phyloP scores from a whole-genome alignment of 2,329 filamentous ascomycete genomes.

The Trichoderma atrobrunneum region DNA sequence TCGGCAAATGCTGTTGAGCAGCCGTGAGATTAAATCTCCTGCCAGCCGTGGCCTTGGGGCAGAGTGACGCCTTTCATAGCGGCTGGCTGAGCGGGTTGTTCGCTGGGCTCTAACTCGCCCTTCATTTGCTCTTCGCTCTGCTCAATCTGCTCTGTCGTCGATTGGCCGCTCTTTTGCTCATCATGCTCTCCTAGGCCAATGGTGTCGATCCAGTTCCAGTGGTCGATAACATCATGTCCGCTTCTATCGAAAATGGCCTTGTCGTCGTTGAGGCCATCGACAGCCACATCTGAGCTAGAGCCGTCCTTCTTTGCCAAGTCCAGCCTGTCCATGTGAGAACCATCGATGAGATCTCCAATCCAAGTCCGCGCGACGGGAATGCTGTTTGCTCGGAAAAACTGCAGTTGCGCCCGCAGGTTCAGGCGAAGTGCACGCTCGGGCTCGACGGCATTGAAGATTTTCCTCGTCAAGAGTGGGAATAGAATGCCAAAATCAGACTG shows the following conservation, averaged over 20 bases:
- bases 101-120: constrained; percentile 36
- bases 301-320: constrained; percentile 25
- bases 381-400: constrained; percentile 51
- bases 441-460: constrained; percentile 55
- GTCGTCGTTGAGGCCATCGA: constrained; percentile 46
- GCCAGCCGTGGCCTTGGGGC: constrained; percentile 48
- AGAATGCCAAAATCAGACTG: constrained; percentile 82
- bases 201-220: constrained; percentile 54
- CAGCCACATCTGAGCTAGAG: constrained; percentile 13
- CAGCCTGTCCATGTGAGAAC: constrained; percentile 38
- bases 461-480: constrained; percentile 68
- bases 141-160: constrained; percentile 33
- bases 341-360: constrained; percentile 50
- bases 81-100: constrained; percentile 22
- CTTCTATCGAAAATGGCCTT: constrained; percentile 49
- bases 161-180: constrained; percentile 31
- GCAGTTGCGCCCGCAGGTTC: constrained; percentile 57
- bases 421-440: constrained; percentile 58
- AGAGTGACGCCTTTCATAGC: not conserved
- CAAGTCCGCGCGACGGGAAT: constrained; percentile 51
- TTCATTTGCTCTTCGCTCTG: constrained; percentile 36
- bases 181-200: constrained; percentile 45
- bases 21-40: constrained; percentile 38
- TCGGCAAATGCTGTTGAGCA: not conserved
- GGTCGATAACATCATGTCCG: constrained; percentile 39